Base-by-base conservation (phyloP, 2,329 filamentous ascomycete species). In the Alternaria incomplexa region DNA sequence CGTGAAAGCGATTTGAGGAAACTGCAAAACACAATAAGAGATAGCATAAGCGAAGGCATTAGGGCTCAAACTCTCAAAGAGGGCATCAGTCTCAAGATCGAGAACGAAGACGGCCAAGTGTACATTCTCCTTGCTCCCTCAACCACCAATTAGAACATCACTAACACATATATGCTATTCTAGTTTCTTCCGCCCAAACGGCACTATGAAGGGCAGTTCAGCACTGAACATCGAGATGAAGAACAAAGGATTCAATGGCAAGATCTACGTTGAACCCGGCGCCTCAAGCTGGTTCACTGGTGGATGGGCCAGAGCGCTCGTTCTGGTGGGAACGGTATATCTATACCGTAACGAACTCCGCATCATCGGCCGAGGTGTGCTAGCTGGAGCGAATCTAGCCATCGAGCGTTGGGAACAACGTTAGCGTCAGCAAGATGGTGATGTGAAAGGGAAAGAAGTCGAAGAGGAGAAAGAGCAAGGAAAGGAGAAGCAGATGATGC, bases 101-200 rank as follows among this genome's bases (percentile, higher is more conserved):
- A 40, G n/a, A 40, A 40, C 15, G 36, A 40, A 40, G n/a, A 40
- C 36, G 36, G 36, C 5, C 15, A 3, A 17, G 36, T 40, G 36
- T 40, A 40, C 9, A 3, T 40, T 17, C 0, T n/a, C 36, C 36
- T 40, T 3, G 1, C 36, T 11, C 1, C 1, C 36, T 40, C 36
- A 40, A n/a, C 1, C 2, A 6, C 8, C 32, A 0, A 10, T 17
- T 0, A 9, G 4, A 17, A 1, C 36, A 17, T 40, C 0, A 40
- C n/a, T 40, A 40, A 40, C n/a, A 1, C 9, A 40, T 1, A 17
- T 40, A 3, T 17, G 0, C 15, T 17, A 1, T 17, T 3, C 36
- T 40, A 40, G 36, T 11, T 40, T 6, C 1, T 40, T 40, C 36
- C 36, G 36, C 36, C 36, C 36, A 40, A 0, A 2, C 36, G 36